Evolutionary conservation across 2,329 filamentous ascomycete species (phyloP), one percentile per base, ranked within the genome.

Genomic region (Talaromyces marneffei): DNA sequence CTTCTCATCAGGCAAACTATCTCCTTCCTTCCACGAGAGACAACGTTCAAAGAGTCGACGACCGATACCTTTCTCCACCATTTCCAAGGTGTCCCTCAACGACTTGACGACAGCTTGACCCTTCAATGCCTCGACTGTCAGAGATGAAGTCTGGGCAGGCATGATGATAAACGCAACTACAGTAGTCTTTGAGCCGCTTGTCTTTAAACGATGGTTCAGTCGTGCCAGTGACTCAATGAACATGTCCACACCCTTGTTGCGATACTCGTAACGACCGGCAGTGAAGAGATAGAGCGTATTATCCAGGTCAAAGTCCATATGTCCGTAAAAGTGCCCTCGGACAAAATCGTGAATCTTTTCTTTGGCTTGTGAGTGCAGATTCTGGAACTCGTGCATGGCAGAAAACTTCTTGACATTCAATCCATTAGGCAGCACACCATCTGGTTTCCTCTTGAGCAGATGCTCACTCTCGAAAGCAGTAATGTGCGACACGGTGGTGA

Each of bases 231-330:
- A 94, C 78, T 99, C 94, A 68, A 99, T 96, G 77, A 97, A 99
- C 94, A 99, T 97, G 77, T 99, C 94, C 9, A 97, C 93, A 71
- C 94, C 94, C 79, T 99, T 99, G 74, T 99, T 99, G 66, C 94
- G 84, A 83, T 93, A 99, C 77, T 99, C 94, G 72, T 99, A 99
- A 65, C 94, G 89, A 63, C 94, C 94, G 6, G 94, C 90, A 3
- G 92, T 99, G 81, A 99, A 99, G 78, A 97, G 89, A 78, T 97
- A 99, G 37, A 99, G 84, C 0, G 94, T 99, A 77, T 97, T 96
- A 63, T 97, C 92, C 14, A 92, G 87, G 64, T 97, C 91, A 67
- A 97, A 97, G 73, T 99, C 92, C 74, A 96, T 95, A 78, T 97
- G 92, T 10, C 94, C 94, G 72, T 97, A 97, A 78, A 99, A 99